Conservation (phyloP, 2,329 filamentous ascomycete genomes). For the Nothomitra cinnamomea region DNA sequence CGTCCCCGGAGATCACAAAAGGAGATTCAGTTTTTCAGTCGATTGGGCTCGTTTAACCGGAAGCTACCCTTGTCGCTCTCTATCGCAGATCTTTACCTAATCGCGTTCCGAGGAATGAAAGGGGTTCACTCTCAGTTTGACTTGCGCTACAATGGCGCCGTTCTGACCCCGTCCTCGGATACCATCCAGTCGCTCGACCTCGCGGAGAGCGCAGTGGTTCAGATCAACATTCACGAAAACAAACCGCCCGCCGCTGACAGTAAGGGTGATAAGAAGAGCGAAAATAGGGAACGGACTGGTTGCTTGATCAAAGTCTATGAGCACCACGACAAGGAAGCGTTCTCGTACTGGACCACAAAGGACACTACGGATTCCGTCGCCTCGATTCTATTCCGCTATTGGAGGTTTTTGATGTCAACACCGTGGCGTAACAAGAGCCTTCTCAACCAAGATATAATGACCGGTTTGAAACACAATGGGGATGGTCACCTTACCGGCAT, state of each 20-base stretch:
- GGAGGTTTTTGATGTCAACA: slow-evolving; percentile 8
- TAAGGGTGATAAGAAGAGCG: not conserved
- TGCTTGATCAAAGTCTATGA: slow-evolving; percentile 9
- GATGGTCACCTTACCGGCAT: slow-evolving; percentile 9
- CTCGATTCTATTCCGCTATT: slow-evolving; percentile 15
- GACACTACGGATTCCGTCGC: slow-evolving; percentile 10
- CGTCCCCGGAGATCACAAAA: too few species aligned
- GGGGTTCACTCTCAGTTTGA: slow-evolving; percentile 15
- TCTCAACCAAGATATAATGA: not conserved
- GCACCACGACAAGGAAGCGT: not conserved
- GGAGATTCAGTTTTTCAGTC: too few species aligned
- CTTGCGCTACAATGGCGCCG: slow-evolving; percentile 10
- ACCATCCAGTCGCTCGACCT: too few species aligned
- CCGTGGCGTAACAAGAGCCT: too few species aligned
- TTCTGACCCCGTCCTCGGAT: not conserved
- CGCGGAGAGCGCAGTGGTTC: not conserved
- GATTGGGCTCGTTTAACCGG: too few species aligned
- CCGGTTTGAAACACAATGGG: slow-evolving; percentile 4
- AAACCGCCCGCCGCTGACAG: slow-evolving; percentile 1
- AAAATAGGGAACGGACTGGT: not conserved
- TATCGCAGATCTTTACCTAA: slow-evolving; percentile 13
- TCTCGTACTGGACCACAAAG: slow-evolving; percentile 15
- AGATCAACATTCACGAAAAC: not conserved
- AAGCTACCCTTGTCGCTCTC: slow-evolving; percentile 5
- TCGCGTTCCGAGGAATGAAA: slow-evolving; percentile 16